Evolutionary conservation across 257 asterid species (phyloP), one percentile per base, ranked within the genome.

Genomic region (Przewalskia tangutica): DNA sequence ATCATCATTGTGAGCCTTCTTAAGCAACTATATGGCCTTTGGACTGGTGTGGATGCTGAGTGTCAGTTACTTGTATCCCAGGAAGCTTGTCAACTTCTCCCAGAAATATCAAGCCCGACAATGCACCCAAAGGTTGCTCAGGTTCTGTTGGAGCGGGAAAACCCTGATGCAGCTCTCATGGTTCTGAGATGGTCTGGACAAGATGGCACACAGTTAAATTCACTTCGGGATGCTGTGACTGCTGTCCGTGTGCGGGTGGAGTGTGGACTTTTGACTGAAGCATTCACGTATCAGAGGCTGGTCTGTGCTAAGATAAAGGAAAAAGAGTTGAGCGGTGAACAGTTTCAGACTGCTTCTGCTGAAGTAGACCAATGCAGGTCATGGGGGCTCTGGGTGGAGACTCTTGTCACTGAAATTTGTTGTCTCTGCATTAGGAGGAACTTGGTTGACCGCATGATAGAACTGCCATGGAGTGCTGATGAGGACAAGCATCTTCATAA

Each of bases 121-220:
- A 82, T 87, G 68, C 99, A 96, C 87, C 98, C 99, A 20, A 96
- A 94, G 89, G 92, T 94, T 85, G 91, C 92, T 76, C 91, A 87
- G 82, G 85, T 87, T 77, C 86, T 96, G 59, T 86, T 96, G 83
- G 99, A 96, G 90, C 90, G 99, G 88, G 87, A 91, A 84, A 89
- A 90, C 86, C 97, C 99, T 67, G 98, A 96, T 90, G 97, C 91
- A 51, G 97, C 98, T 71, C 94, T 93, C 77, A 91, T 94, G 99
- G 93, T 86, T 86, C 86, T 93, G 89, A 91, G 98, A 88, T 94
- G 92, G 92, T 96, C 99, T 54, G 97, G 98, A 67, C 89, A 86
- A 87, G 98, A 94, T 84, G 90, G 90, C 82, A 83, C 89, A 79
- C 82, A 88, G 71, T 82, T 88, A 86, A 88, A 83, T 85, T 95